Evolutionary conservation across 208 protist species (phyloP).

Genomic region (Trypanosoma brucei): DNA sequence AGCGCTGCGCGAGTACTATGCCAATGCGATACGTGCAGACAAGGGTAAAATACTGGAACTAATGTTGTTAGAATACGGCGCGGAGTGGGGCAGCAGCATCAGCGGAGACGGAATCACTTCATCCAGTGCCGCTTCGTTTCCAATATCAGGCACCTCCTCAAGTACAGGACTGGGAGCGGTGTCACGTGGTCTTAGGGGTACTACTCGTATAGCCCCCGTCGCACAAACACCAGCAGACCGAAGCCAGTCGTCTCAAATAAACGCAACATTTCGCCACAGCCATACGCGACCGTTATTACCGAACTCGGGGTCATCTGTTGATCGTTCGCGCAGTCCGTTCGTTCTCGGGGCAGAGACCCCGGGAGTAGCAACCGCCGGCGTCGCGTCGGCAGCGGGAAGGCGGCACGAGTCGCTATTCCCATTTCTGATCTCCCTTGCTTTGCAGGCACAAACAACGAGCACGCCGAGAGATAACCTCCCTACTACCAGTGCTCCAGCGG

Average conservation of each 20-base stretch:
- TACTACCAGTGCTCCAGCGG: neutral
- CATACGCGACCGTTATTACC: neutral
- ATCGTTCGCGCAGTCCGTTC: neutral
- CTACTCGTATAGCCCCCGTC: neutral
- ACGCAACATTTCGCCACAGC: neutral
- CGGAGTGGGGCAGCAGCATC: neutral
- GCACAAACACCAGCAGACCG: neutral
- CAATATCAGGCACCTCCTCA: neutral
- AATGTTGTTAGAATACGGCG: neutral
- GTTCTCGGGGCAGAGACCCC: neutral
- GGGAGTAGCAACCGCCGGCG: neutral
- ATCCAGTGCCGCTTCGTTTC: neutral
- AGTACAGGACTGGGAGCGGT: neutral
- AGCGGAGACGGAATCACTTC: neutral
- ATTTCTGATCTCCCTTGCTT: slow-evolving; percentile 1
- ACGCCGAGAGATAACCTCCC: neutral
- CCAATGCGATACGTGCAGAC: slow-evolving; percentile 9
- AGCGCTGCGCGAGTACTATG: slow-evolving; percentile 37
- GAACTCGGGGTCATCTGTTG: too few species aligned
- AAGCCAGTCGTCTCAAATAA: neutral
- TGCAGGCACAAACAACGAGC: neutral
- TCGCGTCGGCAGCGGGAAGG: neutral
- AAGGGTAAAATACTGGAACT: slow-evolving; percentile 14
- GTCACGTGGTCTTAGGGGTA: too few species aligned
- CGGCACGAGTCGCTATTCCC: slow-evolving; percentile 10